Base-by-base conservation (phyloP, 2,329 filamentous ascomycete species). In the Colletotrichum orbiculare region DNA sequence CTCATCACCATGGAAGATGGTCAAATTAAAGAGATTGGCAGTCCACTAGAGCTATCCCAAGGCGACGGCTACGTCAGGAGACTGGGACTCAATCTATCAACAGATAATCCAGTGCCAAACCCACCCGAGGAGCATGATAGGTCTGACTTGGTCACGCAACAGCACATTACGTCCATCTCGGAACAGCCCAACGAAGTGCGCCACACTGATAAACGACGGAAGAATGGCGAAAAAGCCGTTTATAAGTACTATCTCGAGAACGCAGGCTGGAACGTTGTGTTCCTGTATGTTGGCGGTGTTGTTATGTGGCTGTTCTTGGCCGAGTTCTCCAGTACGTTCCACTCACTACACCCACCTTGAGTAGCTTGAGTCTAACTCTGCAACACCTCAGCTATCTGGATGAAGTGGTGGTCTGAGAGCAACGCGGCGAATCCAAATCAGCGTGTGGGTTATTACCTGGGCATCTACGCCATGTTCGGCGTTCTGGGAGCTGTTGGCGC, bases 321-420 rank as follows among this genome's bases (percentile, higher is more conserved):
- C 0, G 64, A 66, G n/a, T 64, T 66, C 9, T 58, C 64, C 6
- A 59, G 64, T 66, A 64, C 49, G 64, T 53, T 3, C 25, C 10
- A 33, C 8, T 17, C 8, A 25, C 3, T 17, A 10, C 43, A 9
- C 5, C 7, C 17, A 5, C 8, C 4, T 10, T 46, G n/a, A 25
- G 8, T 10, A 10, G 10, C 11, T n/a, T 10, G 8, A 15, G 10
- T n/a, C n/a, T 46, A 17, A 46, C 43, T 8, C 25, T 41, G 10
- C 4, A 5, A 2, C 2, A 12, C 4, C 6, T 13, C 25, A 66
- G 64, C 64, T n/a, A 34, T 66, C 3, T 66, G 64, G 64, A 13
- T 66, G 37, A 59, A 64, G 5, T 66, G 53, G 64, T 66, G 64
- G 64, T 63, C 64, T 4, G 64, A 66, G 6, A 8, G 37, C 1